Conservation (phyloP, 352 stramenopile species). For the Plasmopara halstedii region DNA sequence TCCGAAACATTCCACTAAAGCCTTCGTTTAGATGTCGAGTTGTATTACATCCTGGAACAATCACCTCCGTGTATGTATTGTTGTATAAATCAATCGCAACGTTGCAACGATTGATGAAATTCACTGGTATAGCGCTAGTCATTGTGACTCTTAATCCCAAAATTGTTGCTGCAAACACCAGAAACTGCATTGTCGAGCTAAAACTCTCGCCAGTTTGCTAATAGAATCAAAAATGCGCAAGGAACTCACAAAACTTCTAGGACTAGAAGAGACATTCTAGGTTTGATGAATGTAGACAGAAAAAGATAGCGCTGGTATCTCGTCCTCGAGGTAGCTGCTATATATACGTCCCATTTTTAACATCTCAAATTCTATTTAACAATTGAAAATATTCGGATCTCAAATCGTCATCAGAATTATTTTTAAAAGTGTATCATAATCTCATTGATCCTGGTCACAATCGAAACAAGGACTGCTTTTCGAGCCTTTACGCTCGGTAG, state of each 20-base stretch:
- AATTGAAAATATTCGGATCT: too few relatives aligned
- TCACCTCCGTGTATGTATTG: slow-evolving; percentile 32
- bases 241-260: neutral
- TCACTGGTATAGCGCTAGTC: slow-evolving; percentile 30
- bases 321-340: slow-evolving; percentile 25
- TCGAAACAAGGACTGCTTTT: too few relatives aligned
- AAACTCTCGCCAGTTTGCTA: neutral
- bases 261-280: too few relatives aligned
- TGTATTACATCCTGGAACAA: slow-evolving; percentile 25
- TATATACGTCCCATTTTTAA: too few relatives aligned
- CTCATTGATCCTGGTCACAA: too few relatives aligned
- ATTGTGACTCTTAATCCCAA: slow-evolving; percentile 1
- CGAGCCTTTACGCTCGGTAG: too few relatives aligned
- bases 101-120: slow-evolving; percentile 49
- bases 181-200: slow-evolving; percentile 7
- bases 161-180: slow-evolving; percentile 1
- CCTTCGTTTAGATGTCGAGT: slow-evolving; percentile 32
- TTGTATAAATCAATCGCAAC: slow-evolving; percentile 39
- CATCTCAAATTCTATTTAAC: too few relatives aligned
- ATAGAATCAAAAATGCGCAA: slow-evolving; percentile 13
- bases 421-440: too few relatives aligned
- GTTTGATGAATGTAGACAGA: slow-evolving; percentile 3
- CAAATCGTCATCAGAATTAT: too few relatives aligned
- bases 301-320: slow-evolving; percentile 13
- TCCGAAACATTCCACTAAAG: slow-evolving; percentile 60